phyloP scores from a whole-genome alignment of 768 basidiomycete species.

The Tylopilus intermedius region DNA sequence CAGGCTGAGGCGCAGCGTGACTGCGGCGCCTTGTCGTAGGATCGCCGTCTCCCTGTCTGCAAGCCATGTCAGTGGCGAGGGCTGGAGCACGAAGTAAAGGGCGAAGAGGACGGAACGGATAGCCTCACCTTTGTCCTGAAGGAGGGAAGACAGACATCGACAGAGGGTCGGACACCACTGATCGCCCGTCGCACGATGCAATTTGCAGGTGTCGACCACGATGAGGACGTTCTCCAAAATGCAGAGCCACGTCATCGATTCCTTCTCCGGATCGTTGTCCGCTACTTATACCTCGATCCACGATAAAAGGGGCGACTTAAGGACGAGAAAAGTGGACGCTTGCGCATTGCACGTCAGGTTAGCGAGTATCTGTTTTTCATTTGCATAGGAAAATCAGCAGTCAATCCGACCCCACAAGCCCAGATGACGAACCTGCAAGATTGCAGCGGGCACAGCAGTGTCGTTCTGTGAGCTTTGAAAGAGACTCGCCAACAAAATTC shows the following conservation, averaged over 20 bases:
- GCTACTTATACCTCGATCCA: constrained; percentile 80
- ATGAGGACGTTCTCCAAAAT: constrained; percentile 61
- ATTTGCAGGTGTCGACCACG: constrained; percentile 43
- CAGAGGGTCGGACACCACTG: constrained; percentile 58
- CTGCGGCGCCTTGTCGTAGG: constrained; percentile 25
- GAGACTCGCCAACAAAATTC: constrained; percentile 78
- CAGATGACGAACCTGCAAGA: constrained; percentile 56
- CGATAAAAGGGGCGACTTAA: constrained; percentile 64
- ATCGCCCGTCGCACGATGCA: constrained; percentile 50
- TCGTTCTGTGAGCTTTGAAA: constrained; percentile 66
- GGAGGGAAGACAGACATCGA: constrained; percentile 40
- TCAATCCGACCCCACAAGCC: not conserved
- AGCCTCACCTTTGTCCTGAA: constrained; percentile 12
- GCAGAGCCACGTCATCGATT: constrained; percentile 57
- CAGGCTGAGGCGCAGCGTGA: constrained; percentile 36
- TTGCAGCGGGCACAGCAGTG: constrained; percentile 44
- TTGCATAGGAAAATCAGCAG: too few relatives aligned
- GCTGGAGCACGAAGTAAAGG: not conserved
- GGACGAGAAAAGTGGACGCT: constrained; percentile 65
- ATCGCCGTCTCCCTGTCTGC: constrained; percentile 17
- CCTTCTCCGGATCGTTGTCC: constrained; percentile 20
- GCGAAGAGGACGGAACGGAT: not conserved
- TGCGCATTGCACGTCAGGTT: constrained; percentile 67
- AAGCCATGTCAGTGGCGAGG: not conserved
- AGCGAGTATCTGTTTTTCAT: constrained; percentile 53